These are phyloP conservation scores for Agastache rugosa DNA, from an alignment of 257 asterid species.

Conservation along the genomic window DNA sequence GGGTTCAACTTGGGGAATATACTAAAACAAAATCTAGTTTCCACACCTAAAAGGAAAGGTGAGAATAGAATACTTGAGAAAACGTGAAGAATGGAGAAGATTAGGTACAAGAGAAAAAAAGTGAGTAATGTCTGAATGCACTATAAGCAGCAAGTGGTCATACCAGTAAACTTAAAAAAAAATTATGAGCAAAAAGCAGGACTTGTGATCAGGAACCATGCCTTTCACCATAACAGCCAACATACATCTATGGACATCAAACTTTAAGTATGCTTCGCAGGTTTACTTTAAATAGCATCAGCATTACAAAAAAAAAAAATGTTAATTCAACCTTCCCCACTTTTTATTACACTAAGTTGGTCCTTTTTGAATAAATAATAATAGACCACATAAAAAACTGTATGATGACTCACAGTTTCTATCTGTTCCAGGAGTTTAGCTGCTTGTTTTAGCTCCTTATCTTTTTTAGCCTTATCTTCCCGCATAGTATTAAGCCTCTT, in stretches of 20 bases:
- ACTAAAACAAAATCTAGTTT: not conserved
- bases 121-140: conserved; percentile 5
- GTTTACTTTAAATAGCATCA: not conserved
- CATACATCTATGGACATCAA: not conserved
- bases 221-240: conserved; percentile 22
- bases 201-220: not conserved
- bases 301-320: not conserved
- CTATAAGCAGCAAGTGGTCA: conserved; percentile 8
- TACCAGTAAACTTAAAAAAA: conserved; percentile 16
- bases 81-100: not conserved
- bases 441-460: conserved; percentile 77
- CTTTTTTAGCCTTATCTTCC: conserved; percentile 78
- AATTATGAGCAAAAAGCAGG: not conserved
- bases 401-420: conserved; percentile 75
- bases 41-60: not conserved
- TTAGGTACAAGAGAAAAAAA: not conserved
- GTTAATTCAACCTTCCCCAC: not conserved
- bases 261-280: conserved; percentile 2
- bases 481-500: conserved; percentile 84
- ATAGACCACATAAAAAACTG: not conserved
- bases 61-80: not conserved
- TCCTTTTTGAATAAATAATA: not conserved
- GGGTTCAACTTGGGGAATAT: conserved; percentile 1
- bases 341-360: not conserved
- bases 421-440: conserved; percentile 81